phyloP scores from a whole-genome alignment of 2,329 filamentous ascomycete species.

The Cladosporium sp. region DNA sequence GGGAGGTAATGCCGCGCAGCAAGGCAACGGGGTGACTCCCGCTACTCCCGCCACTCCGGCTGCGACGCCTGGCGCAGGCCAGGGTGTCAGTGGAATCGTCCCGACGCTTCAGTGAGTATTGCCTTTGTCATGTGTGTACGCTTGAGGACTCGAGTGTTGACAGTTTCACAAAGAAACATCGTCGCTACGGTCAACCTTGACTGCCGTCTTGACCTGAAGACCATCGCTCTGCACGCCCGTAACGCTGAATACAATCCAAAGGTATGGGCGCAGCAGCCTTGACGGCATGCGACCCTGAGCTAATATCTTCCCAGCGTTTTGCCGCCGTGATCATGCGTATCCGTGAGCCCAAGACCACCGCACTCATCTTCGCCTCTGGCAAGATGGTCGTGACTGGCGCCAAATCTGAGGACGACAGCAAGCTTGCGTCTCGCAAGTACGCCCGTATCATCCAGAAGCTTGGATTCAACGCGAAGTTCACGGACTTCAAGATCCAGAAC shows the following conservation, averaged over 20 bases:
- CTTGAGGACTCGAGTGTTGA: conserved; percentile 21
- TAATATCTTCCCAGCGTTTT: conserved; percentile 64
- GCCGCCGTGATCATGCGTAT: conserved; percentile 99
- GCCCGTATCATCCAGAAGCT: conserved; percentile 99
- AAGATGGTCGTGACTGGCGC: conserved; percentile 99
- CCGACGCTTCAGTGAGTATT: conserved; percentile 94
- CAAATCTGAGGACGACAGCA: conserved; percentile 96
- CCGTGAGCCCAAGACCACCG: conserved; percentile 96
- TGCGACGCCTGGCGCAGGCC: conserved; percentile 77
- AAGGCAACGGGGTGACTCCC: conserved; percentile 54
- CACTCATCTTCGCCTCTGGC: conserved; percentile 93
- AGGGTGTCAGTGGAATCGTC: conserved; percentile 81
- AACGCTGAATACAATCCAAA: conserved; percentile 99
- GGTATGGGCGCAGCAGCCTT: conserved; percentile 48
- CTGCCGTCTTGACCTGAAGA: conserved; percentile 95
- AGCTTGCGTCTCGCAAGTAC: conserved; percentile 94
- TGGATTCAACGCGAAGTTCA: conserved; percentile 98
- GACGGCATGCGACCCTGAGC: conserved; percentile 26
- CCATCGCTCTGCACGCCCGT: conserved; percentile 93
- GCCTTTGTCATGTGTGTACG: conserved; percentile 28
- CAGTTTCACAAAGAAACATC: conserved; percentile 69
- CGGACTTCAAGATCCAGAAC: conserved; percentile 99
- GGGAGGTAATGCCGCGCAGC: conserved; percentile 48
- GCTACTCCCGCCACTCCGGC: conserved; percentile 86
- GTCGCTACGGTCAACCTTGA: conserved; percentile 97